These are phyloP conservation scores for Pseudocercospora pini-densiflorae DNA, from an alignment of 2,329 filamentous ascomycete genomes.

Conservation along the genomic window DNA sequence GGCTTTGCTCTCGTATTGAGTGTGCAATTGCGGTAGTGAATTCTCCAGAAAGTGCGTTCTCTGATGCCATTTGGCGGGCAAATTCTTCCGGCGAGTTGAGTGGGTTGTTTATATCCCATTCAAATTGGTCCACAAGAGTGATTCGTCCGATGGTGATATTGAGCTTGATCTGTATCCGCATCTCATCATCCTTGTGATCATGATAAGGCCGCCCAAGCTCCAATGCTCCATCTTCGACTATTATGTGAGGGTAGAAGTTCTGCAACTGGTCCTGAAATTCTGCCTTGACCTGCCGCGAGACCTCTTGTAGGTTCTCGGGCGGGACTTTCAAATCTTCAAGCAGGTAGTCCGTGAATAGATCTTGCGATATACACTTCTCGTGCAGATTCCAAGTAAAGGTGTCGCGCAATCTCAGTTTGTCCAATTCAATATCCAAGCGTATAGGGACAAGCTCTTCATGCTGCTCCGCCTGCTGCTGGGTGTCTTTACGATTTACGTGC, in stretches of 20 bases:
- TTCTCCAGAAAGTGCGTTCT: constrained; percentile 89
- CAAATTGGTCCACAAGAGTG: constrained; percentile 94
- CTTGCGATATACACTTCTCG: constrained; percentile 78
- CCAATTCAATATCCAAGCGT: constrained; percentile 90
- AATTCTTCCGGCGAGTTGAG: constrained; percentile 95
- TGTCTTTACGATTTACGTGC: constrained; percentile 77
- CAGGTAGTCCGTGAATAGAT: constrained; percentile 85
- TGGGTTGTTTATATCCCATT: constrained; percentile 98
- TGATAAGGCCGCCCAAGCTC: constrained; percentile 89
- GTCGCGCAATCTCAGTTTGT: constrained; percentile 93
- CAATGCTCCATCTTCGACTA: constrained; percentile 84
- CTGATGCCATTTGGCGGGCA: constrained; percentile 82
- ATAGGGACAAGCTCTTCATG: constrained; percentile 91
- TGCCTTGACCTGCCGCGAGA: constrained; percentile 65
- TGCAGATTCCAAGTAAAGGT: constrained; percentile 99
- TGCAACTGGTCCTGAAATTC: constrained; percentile 88
- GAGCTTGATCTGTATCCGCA: constrained; percentile 93
- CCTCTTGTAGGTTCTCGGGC: constrained; percentile 61
- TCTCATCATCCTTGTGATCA: constrained; percentile 98
- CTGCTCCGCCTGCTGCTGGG: constrained; percentile 84
- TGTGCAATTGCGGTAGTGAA: constrained; percentile 98
- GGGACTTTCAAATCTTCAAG: constrained; percentile 85
- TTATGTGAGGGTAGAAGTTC: constrained; percentile 92
- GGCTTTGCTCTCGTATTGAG: constrained; percentile 93
- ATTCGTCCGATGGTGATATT: constrained; percentile 97